phyloP scores from a whole-genome alignment of 2,329 filamentous ascomycete species.

The Parascedosporium putredinis region DNA sequence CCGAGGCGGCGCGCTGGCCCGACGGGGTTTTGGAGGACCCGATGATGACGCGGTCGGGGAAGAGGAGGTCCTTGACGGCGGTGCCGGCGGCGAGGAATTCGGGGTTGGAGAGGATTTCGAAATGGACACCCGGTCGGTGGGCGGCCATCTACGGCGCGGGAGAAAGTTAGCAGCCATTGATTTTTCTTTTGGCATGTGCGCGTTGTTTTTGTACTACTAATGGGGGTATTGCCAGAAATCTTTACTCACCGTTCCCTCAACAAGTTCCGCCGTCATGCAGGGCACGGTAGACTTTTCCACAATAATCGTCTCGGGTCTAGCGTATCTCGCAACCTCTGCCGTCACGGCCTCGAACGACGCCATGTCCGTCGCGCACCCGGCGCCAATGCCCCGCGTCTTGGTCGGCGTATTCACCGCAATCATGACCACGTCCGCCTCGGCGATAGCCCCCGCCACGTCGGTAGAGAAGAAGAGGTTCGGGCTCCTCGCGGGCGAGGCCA shows the following conservation, averaged over 20 bases:
- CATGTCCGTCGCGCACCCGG: conserved; percentile 63
- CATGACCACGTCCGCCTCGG: conserved; percentile 62
- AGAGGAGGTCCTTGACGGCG: conserved; percentile 59
- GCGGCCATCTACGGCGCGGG: conserved; percentile 35
- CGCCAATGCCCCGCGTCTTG: conserved; percentile 58
- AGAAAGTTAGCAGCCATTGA: not conserved
- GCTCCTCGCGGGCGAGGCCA: conserved; percentile 30
- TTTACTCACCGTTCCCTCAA: conserved; percentile 52
- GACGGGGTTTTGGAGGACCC: conserved; percentile 52
- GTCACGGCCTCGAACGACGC: conserved; percentile 61
- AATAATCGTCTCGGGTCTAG: conserved; percentile 58
- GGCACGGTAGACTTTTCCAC: conserved; percentile 79
- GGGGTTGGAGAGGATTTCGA: conserved; percentile 71
- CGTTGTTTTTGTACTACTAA: not conserved
- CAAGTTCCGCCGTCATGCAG: conserved; percentile 60
- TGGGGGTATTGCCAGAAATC: too few species aligned
- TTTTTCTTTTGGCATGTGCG: not conserved
- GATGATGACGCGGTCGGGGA: conserved; percentile 66
- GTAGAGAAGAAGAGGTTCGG: conserved; percentile 68
- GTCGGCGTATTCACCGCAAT: conserved; percentile 73
- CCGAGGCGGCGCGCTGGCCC: conserved; percentile 51
- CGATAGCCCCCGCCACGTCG: conserved; percentile 49
- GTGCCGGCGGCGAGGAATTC: conserved; percentile 74
- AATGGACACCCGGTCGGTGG: conserved; percentile 52
- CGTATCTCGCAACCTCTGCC: conserved; percentile 54